Evolutionary conservation across 352 stramenopile genomes (phyloP), one percentile per base, ranked within the genome.

Genomic region (Blastocystis sp.): DNA sequence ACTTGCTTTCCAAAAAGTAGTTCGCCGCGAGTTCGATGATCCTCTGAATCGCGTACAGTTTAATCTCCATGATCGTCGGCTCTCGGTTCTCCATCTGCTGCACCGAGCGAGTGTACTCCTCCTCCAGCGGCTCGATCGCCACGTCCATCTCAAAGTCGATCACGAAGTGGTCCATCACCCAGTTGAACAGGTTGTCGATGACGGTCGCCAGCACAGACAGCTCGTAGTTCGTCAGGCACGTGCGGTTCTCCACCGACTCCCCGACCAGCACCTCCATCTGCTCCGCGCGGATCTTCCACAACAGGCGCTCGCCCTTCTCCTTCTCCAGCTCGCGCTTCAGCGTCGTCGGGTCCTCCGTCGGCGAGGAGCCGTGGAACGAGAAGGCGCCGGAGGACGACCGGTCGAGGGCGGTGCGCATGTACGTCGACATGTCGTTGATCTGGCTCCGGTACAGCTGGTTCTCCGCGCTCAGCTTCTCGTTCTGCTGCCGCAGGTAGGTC

Each of bases 201-300:
- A 69, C 33, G n/a, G 12, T 41, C 37, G 35, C 21, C 21, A 85
- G n/a, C 9, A 45, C 45, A 3, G 60, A 33, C 29, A 81, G 51
- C 29, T 81, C 71, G 19, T 63, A 81, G 29, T 81, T 45, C 10
- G 71, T 81, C 3, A 81, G 9, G 39, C 71, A 67, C 10, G 13
- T 66, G 21, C n/a, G 71, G 61, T 81, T 81, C 16, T 66, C 29
- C 60, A 39, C 16, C 2, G 50, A 50, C 39, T 65, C 45, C 2
- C 45, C 33, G 10, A 81, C 10, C 39, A 63, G 3, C 33, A 81
- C 29, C 61, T 81, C 71, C 39, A 81, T 35, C 51, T 81, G 71
- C 51, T 81, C 45, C 3, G 39, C 16, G 16, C 60, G 71, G 2
- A 39, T 81, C 24, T 33, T 31, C 71, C 71, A 81, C 71, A 81